Evolutionary conservation across 306 rosid species (phyloP), one percentile per base, ranked within the genome.

Genomic region (Glycine latifolia): DNA sequence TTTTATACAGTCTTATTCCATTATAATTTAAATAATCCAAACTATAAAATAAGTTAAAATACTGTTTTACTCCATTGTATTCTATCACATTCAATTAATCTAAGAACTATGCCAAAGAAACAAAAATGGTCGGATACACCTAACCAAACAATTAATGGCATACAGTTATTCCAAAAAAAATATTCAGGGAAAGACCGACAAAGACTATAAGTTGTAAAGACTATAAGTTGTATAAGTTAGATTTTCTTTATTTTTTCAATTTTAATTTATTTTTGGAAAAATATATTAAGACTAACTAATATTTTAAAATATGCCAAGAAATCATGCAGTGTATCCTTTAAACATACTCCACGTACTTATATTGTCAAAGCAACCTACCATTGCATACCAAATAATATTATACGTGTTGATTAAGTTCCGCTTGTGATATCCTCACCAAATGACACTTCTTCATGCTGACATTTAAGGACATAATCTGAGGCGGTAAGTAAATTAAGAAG

Each of bases 401-500:
- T 20, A 10, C 37, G 44, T 39, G 41, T 48, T 71, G 41, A 39
- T 17, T 31, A 73, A 48, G 48, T 39, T 50, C n/a, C 63, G 50
- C 50, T 50, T 70, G 26, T 31, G 10, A 66, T 43, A 67, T 74
- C 15, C 10, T 43, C 31, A 46, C 16, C 31, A 55, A 55, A 52
- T 74, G 54, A 6, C 50, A 53, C 26, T 63, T 47, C 71, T 81
- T 81, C 73, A 48, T 48, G 47, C 10, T 52, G 55, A 41, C 16
- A 56, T 44, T 56, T 58, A 46, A 46, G 5, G 4, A 43, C 47
- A 13, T 16, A 44, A 14, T 67, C 31, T 14, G 16, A 62, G 20
- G 48, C 43, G 14, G 60, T 46, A 46, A 53, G 17, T 26, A 44
- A 59, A 75, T 59, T 60, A 60, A 60, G 10, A 55, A 55, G 61